Evolutionary conservation across 805 yeast genomes (phyloP), one percentile per base, ranked within the genome.

Genomic region (Lipomyces mesembrius): DNA sequence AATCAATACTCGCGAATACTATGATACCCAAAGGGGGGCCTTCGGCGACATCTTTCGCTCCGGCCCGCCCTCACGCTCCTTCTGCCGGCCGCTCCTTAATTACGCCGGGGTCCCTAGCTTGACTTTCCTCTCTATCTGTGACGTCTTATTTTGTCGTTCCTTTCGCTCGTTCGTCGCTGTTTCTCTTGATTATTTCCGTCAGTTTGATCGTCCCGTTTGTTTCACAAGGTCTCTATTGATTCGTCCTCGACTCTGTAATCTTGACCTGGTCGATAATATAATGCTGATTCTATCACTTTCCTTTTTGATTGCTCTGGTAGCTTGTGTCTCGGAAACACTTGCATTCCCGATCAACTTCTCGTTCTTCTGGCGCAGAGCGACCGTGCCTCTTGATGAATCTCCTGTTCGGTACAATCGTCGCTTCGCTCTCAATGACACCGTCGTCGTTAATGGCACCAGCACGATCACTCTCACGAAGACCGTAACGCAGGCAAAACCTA

Each of bases 381-480:
- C 17, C 17, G 43, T 37, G 43, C 17, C 43, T 37, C 6, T 37
- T 37, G 53, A 49, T 17, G 27, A 49, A 7, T 6, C 25, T 27
- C n/a, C 53, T 20, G 53, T 49, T 49, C 53, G 27, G n/a, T 49
- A 20, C n/a, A 27, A 49, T 20, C 53, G 53, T 20, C 53, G 53
- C 5, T 49, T 20, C 11, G 27, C 27, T 22, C 53, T 49, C 27
- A 49, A 49, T 22, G 27, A 22, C 17, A 49, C 53, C 53, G 22
- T 22, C 27, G 27, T 22, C 25, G 27, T 20, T 5, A 49, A 49
- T 22, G 53, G 53, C 53, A 49, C 53, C 2, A n/a, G 14, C n/a
- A 3, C 12, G 8, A 20, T 20, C 27, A 49, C 53, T 2, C n/a
- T 20, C 12, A 17, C 53, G n/a, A 11, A n/a, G 53, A 49, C 22